Evolutionary conservation across 1,284 basidiomycete genomes (phyloP), one percentile per base, ranked within the genome.

Genomic region (Sparassis latifolia): DNA sequence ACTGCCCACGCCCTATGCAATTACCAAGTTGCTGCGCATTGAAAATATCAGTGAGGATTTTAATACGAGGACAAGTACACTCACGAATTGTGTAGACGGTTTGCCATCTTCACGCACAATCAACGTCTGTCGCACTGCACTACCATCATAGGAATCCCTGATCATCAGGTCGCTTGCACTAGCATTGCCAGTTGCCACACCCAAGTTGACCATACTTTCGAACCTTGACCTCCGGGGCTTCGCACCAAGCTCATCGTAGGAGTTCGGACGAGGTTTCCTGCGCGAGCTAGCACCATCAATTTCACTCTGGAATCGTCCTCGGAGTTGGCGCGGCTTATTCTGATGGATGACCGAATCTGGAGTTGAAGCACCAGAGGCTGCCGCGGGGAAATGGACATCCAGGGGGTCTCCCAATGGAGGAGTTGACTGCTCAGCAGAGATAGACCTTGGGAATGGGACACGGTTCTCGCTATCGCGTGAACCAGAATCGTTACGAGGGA

Each of bases 1-100:
- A 98, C 70, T 98, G 95, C 5, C 95, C 95, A 47, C 89, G 83
- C 2, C 95, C 95, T 56, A 98, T 96, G 67, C 92, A 95, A 67
- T 97, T 95, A 35, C 93, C 93, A 20, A 97, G 74, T 90, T 94
- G 91, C 92, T 95, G 58, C 33, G 43, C 39, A 32, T 37, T 20
- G 51, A 32, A 49, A 33, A 33, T 6, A 49, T 40, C n/a, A 33
- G 39, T 48, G 28, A 39, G 27, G 31, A 42, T 37, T 12, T 28
- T 40, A 43, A 47, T 47, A 29, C 31, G 42, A 44, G 27, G 20
- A 52, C 40, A 44, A 50, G 33, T 40, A 44, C 33, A 80, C 90
- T 79, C 64, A 95, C 92, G 66, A 92, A 96, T 67, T 85, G 87
- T 49, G 89, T 80, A 3, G 86, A 74, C 2, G 84, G 75, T 69